Percentiles rank a stretch among this genome's conserved stretches.
Conservation (phyloP, 768 basidiomycete genomes). For the Leccinellum luteum region DNA sequence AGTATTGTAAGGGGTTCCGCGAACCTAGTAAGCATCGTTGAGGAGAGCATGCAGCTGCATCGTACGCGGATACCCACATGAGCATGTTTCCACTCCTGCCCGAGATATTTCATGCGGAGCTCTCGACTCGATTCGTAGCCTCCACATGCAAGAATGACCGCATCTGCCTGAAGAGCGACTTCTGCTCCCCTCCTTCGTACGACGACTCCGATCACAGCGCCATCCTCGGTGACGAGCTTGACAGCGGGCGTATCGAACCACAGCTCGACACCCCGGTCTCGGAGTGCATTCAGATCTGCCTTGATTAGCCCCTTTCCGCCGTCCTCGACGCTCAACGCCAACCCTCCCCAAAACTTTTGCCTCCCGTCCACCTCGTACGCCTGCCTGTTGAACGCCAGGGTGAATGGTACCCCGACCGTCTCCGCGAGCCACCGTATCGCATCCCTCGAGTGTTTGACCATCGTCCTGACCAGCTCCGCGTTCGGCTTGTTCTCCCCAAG, state of each 20-base stretch:
- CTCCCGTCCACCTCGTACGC: slow-evolving; percentile 63
- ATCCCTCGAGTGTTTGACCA: slow-evolving; percentile 56
- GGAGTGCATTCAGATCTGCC: slow-evolving; percentile 50
- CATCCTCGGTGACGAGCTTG: slow-evolving; percentile 32
- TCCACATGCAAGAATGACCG: slow-evolving; percentile 62
- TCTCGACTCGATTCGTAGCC: slow-evolving; percentile 61
- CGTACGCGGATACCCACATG: slow-evolving; percentile 36
- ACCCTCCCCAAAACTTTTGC: slow-evolving; percentile 70
- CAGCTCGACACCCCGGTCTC: slow-evolving; percentile 47
- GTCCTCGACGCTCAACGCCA: slow-evolving; percentile 58
- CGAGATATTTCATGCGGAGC: slow-evolving; percentile 53
- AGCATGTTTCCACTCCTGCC: slow-evolving; percentile 56
- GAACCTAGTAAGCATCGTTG: slow-evolving; percentile 43
- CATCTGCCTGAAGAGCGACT: slow-evolving; percentile 37
- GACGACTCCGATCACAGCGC: slow-evolving; percentile 44
- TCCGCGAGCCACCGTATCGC: slow-evolving; percentile 57
- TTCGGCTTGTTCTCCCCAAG: slow-evolving; percentile 52
- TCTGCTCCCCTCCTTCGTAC: slow-evolving; percentile 39
- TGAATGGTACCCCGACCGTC: slow-evolving; percentile 50
- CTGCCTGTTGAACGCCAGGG: slow-evolving; percentile 60
- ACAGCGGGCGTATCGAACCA: slow-evolving; percentile 57
- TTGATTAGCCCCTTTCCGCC: slow-evolving; percentile 68
- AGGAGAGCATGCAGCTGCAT: background rate
- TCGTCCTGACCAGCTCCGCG: slow-evolving; percentile 43
- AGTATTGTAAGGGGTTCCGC: slow-evolving; percentile 70